Base-by-base conservation (phyloP, 106 monocot genomes). In the Iris macrosiphon region DNA sequence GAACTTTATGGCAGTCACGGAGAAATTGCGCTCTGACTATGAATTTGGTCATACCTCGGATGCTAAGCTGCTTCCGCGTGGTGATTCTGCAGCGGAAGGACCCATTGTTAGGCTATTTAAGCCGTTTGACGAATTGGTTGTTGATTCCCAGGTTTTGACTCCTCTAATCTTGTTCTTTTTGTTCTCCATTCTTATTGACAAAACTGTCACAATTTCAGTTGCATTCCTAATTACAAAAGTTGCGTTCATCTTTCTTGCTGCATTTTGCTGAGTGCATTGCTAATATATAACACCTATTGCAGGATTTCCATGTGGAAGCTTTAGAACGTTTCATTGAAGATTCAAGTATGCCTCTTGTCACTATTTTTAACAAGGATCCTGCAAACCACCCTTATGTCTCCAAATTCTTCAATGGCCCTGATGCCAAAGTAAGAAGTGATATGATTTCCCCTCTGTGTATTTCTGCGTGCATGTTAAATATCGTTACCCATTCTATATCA, bases 121-220 rank as follows among this genome's bases (percentile, higher is more conserved):
- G 58, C 95, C 89, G 40, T 96, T 90, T 68, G 95, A 96, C 48
- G 95, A 96, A 61, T 79, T 83, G 44, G 50, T 67, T 67, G 74
- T 90, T 72, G 89, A 96, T 66, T 68, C 18, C 27, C 52, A 90
- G 85, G 95, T 94, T 68, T 40, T 18, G n/a, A 42, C 35, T 2
- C 33, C 16, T 2, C 4, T 6, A 21, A 2, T 13, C n/a, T 45
- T 33, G 34, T 41, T 26, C 11, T 10, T 40, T 6, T 49, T n/a
- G n/a, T 27, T 45, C 29, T 11, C 45, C 40, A 57, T 57, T 40
- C 15, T 25, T 25, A 11, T 12, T 49, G 0, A 49, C 15, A 57
- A 23, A 40, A n/a, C n/a, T n/a, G n/a, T n/a, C n/a, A n/a, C n/a
- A n/a, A n/a, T n/a, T n/a, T n/a, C n/a, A n/a, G n/a, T n/a, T n/a